Evolutionary conservation across 2,329 filamentous ascomycete species (phyloP), one percentile per base, ranked within the genome.

Genomic region (Cercospora zeina): DNA sequence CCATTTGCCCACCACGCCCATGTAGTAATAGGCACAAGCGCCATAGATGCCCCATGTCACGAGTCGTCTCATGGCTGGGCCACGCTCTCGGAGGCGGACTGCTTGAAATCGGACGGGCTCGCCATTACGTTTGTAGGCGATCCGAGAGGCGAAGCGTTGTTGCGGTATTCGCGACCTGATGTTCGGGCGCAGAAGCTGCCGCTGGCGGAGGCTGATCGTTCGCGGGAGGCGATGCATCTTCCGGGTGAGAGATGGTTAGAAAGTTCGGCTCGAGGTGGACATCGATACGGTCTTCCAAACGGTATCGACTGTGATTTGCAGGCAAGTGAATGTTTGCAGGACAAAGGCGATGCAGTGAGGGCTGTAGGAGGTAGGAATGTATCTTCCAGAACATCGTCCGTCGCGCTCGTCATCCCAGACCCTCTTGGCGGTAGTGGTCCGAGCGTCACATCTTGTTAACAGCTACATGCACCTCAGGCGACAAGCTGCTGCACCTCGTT

Each of bases 31-130:
- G 14, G 62, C 42, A 8, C 59, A 62, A 9, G 62, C 63, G 33
- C 63, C 54, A 53, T 73, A 73, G 16, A 74, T 47, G 13, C 58
- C 65, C 37, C 64, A 60, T 1, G 69, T 68, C 10, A 63, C 59
- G 13, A 70, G 14, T 13, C 69, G 67, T 19, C 68, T 72, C 62
- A 68, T 69, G 14, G 72, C 75, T 54, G 78, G 72, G 36, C 76
- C 70, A 19, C 73, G 77, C 50, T 67, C 70, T 51, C 65, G 69
- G 68, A 81, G 75, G 65, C 75, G 77, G 42, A 81, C 78, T 19
- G 73, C 70, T 62, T 79, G 71, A 30, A 60, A 63, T 7, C 69
- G 67, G 13, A 71, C 56, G 14, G 67, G 45, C 54, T 71, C 66
- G 57, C 67, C 70, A 58, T 67, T 63, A 14, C 55, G 58, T 34